Evolutionary conservation across 2,329 filamentous ascomycete genomes (phyloP).

Genomic region (Alternaria dauci): DNA sequence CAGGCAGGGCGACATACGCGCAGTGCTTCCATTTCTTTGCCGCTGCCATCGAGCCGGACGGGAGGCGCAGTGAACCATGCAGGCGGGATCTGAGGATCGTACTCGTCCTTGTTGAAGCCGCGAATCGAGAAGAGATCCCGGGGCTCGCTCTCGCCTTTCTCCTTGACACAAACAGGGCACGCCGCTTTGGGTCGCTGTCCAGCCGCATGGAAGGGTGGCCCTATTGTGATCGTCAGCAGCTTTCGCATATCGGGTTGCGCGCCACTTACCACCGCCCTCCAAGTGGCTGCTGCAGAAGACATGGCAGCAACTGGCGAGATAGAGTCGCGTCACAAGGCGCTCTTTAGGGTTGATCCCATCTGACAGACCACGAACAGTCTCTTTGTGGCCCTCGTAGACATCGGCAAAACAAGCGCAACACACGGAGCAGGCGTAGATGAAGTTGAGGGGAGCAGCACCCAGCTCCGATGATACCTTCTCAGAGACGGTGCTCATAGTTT

Average conservation of each 20-base stretch:
- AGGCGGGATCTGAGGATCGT: constrained; percentile 55
- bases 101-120: constrained; percentile 53
- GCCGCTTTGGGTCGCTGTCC: constrained; percentile 52
- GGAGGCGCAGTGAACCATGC: constrained; percentile 58
- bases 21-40: constrained; percentile 53
- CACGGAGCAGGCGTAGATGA: constrained; percentile 60
- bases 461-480: constrained; percentile 24
- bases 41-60: constrained; percentile 48
- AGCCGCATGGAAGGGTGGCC: constrained; percentile 56
- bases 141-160: constrained; percentile 45
- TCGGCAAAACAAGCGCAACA: constrained; percentile 58
- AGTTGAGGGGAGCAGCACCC: constrained; percentile 51
- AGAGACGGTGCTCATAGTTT: constrained; percentile 23
- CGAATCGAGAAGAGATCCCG: constrained; percentile 57
- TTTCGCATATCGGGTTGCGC: neutral
- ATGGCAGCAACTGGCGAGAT: constrained; percentile 60
- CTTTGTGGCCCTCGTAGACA: constrained; percentile 52
- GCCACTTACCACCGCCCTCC: constrained; percentile 56
- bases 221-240: constrained; percentile 38
- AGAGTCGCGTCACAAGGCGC: constrained; percentile 55
- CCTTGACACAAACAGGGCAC: constrained; percentile 56
- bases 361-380: constrained; percentile 50
- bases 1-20: constrained; percentile 41
- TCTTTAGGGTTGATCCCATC: constrained; percentile 48
- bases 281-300: constrained; percentile 60